Evolutionary conservation across 129 eudicot genomes (phyloP), one percentile per base, ranked within the genome.

Genomic region (Escallonia herrerae): DNA sequence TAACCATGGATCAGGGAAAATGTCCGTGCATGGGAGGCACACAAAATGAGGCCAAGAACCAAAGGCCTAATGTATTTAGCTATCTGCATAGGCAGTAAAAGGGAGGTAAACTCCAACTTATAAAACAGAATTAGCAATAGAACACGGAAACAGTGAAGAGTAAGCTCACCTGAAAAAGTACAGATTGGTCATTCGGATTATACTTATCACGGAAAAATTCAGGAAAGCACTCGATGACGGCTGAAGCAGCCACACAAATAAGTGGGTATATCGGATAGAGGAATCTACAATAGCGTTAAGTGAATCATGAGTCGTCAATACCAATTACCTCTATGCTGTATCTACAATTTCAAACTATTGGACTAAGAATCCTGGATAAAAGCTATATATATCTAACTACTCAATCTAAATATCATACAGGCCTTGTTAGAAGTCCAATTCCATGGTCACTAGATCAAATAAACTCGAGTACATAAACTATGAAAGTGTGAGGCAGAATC

Each of bases 261-360:
- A 93, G 98, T 33, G 98, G 96, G 73, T 93, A 93, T 78, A 93
- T 86, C 58, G 98, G 98, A 78, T 93, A 93, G 39, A 93, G 95
- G 56, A 93, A 93, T 82, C 98, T 93, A 96, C 79, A 85, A 68
- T 37, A n/a, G 56, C 43, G 81, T 61, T 44, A 67, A 42, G 40
- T 46, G 33, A 22, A 22, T 22, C 33, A 22, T 22, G 33, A 22
- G 33, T 22, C 33, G 1, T 22, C 33, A 22, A 22, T 22, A 22
- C 33, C 33, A 22, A 22, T 22, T 22, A 22, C 33, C 33, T 22
- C 33, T 22, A 22, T 22, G 33, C 33, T 22, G 33, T 22, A 22
- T 22, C 33, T 22, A 22, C 33, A 22, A 22, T 22, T 22, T 22
- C 33, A 22, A 22, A 22, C 33, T 22, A 22, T 22, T 22, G 33